phyloP scores from a whole-genome alignment of 1,284 basidiomycete genomes.

The Cryptococcus sp. region DNA sequence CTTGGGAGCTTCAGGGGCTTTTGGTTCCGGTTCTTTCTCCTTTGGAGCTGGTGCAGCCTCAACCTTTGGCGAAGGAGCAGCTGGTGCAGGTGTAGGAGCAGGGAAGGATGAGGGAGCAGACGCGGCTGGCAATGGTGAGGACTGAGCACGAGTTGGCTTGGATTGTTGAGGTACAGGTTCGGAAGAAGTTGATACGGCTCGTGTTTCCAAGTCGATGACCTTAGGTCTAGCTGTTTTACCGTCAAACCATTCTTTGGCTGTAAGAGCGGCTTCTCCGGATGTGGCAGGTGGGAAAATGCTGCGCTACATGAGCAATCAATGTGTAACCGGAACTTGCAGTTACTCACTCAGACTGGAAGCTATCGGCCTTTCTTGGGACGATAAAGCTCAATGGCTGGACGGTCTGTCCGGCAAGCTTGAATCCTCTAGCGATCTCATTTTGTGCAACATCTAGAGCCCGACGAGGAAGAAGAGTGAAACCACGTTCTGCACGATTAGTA shows the following conservation, averaged over 20 bases:
- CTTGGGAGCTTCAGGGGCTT: slow-evolving; percentile 13
- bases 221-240: slow-evolving; percentile 74
- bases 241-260: slow-evolving; percentile 76
- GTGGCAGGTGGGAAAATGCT: slow-evolving; percentile 90
- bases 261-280: slow-evolving; percentile 71
- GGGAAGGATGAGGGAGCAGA: background rate
- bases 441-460: slow-evolving; percentile 80
- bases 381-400: slow-evolving; percentile 91
- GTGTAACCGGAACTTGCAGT: background rate
- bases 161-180: slow-evolving; percentile 40
- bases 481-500: slow-evolving; percentile 60
- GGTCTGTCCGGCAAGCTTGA: slow-evolving; percentile 72
- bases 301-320: slow-evolving; percentile 6
- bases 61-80: background rate
- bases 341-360: slow-evolving; percentile 46
- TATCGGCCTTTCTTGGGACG: slow-evolving; percentile 70
- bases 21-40: background rate
- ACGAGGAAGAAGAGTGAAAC: slow-evolving; percentile 92
- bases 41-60: background rate
- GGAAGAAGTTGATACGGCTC: slow-evolving; percentile 40
- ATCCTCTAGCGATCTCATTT: slow-evolving; percentile 92
- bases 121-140: slow-evolving; percentile 6
- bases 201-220: slow-evolving; percentile 53
- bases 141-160: slow-evolving; percentile 14
- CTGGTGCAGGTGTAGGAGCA: background rate